Evolutionary conservation across 805 yeast genomes (phyloP), one percentile per base, ranked within the genome.

Genomic region (Nakazawaea pomicola): DNA sequence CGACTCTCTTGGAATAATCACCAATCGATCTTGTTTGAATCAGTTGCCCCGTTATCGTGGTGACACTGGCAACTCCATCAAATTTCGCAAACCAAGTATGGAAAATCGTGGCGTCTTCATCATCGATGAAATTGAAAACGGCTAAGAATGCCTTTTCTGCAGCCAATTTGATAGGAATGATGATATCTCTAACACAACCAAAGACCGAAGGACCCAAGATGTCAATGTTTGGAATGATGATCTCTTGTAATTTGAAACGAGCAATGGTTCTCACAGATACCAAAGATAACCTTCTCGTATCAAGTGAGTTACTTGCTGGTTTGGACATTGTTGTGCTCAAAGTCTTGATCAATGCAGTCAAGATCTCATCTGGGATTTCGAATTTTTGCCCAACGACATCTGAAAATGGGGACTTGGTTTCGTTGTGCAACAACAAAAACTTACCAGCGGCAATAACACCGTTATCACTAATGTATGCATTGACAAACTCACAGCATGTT

Each of bases 1-100:
- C 97, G 21, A 91, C 96, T 62, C 99, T 78, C 65, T 78, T 84
- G 2, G 95, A 83, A 61, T 87, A 91, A 54, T 91, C 99, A 18
- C 83, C 77, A 48, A 91, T 72, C 0, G 96, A 84, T 60, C 98
- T 76, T 29, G 78, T 56, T 52, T 71, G 83, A 27, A 84, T 54
- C 1, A 47, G 43, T 2, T 68, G 53, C n/a, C 78, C 78, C 7
- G 70, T 67, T 9, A 65, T 68, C 7, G 70, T 64, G 21, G 66
- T 58, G 9, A 70, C n/a, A n/a, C n/a, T 50, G 3, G 65, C 53
- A 10, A 64, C 57, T 42, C 67, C 59, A 12, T 66, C 52, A 1
- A 51, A 41, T 3, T 40, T 51, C 2, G 56, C 64, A 42, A 84
- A 74, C 96, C 96, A 91, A 9, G 53, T 52, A 40, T 72, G 73